A percentile compares a stretch with the other conserved stretches of the same genome.
Evolutionary conservation across 2,329 filamentous ascomycete species (phyloP).

Genomic region (Pseudomassariella vexata): DNA sequence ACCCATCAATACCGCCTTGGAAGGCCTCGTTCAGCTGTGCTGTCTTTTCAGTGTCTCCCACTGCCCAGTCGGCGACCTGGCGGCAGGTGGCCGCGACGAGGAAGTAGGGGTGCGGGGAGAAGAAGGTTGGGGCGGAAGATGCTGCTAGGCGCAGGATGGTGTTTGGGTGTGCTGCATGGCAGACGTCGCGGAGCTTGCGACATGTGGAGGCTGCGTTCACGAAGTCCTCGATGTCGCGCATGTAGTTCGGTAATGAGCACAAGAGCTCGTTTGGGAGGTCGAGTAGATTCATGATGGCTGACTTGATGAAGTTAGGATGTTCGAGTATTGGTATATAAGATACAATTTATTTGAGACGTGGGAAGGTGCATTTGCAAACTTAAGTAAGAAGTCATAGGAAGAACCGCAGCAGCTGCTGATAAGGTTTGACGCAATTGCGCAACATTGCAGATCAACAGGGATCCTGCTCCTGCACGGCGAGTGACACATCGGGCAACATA

Average conservation of each 20-base stretch:
- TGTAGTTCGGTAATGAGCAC: slow-evolving; percentile 1
- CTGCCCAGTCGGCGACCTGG: slow-evolving; percentile 26
- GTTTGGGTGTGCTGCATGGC: slow-evolving; percentile 14
- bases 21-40: slow-evolving; percentile 14
- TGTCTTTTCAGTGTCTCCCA: slow-evolving; percentile 15
- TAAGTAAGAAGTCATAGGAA: too few relatives aligned
- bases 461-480: too few relatives aligned
- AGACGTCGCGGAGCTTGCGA: slow-evolving; percentile 16
- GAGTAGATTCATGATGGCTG: neutral
- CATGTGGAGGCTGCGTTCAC: slow-evolving; percentile 11
- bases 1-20: slow-evolving; percentile 22
- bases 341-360: too few relatives aligned
- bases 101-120: slow-evolving; percentile 28
- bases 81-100: slow-evolving; percentile 25
- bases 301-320: too few relatives aligned
- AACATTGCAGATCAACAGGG: too few relatives aligned
- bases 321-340: too few relatives aligned
- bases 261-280: slow-evolving; percentile 4
- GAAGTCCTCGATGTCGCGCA: slow-evolving; percentile 6
- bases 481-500: too few relatives aligned
- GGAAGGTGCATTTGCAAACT: too few relatives aligned
- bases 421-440: too few relatives aligned
- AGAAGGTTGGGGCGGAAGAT: slow-evolving; percentile 26
- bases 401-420: too few relatives aligned
- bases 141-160: slow-evolving; percentile 25